Base-by-base conservation (phyloP, 2,329 filamentous ascomycete species). In the Stromatinia cepivora region DNA sequence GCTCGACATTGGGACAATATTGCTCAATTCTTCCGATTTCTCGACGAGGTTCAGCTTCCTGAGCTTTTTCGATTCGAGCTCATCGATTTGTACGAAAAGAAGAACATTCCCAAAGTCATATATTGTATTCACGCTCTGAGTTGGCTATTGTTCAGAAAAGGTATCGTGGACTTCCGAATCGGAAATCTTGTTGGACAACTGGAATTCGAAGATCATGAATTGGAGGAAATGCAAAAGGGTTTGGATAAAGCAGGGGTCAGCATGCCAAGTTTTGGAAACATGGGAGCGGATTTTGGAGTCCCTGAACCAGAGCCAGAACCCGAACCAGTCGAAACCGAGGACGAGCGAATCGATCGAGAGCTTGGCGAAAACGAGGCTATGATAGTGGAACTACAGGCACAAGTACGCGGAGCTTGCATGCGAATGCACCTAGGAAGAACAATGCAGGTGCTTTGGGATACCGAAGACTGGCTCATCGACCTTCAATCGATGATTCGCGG, bases 61-160 rank as follows among this genome's bases (percentile, higher is more conserved):
- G 96, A 99, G 75, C 86, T 99, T 25, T 99, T 99, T 80, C 89
- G 94, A 69, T 99, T 99, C 79, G 95, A 99, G 79, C 85, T 98
- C 58, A 97, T 98, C 73, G 95, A 99, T 80, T 82, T 99, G 17
- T 99, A 99, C 82, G 96, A 99, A 81, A 99, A 98, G 84, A 99
- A 99, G 82, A 99, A 99, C 76, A 96, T 98, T 1, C 95, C 95
- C 5, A 99, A 98, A 80, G 96, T 98, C 78, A 99, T 99, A 72
- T 97, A 99, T 82, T 99, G 95, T 78, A 95, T 99, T 66, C 95
- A 99, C 77, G 95, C 95, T 0, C 84, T 99, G 25, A 98, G 94
- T 79, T 99, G 94, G 93, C 85, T 99, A n/a, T 84, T 99, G 15
- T 97, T 92, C 80, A 90, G 95, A 62, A 95, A 97, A 79, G 94